Evolutionary conservation across 805 yeast species (phyloP).

Genomic region (Zygotorulaspora danielsina): DNA sequence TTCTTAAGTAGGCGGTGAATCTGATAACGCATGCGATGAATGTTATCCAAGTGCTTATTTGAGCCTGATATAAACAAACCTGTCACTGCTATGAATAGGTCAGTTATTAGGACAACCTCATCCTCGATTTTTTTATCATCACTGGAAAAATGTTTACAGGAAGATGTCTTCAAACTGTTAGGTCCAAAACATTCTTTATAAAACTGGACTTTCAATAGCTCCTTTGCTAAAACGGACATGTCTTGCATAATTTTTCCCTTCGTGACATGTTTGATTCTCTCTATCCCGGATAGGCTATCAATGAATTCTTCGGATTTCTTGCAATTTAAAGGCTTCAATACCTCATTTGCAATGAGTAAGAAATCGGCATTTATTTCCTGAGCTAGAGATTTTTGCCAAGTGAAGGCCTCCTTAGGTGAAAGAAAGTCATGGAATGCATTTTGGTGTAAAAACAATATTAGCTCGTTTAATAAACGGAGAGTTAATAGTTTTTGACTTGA

Average conservation of each 20-base stretch:
- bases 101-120: conserved; percentile 3
- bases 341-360: conserved; percentile 9
- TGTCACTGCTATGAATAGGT: conserved; percentile 2
- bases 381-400: conserved; percentile 10
- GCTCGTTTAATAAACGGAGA: conserved; percentile 47
- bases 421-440: background rate
- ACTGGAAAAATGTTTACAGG: background rate
- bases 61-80: conserved; percentile 1
- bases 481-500: conserved; percentile 59
- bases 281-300: background rate
- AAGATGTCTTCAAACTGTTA: background rate
- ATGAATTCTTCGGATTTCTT: background rate
- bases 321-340: background rate
- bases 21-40: conserved; percentile 1
- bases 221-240: conserved; percentile 12
- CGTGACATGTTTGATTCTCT: conserved; percentile 19
- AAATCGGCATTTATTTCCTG: conserved; percentile 9
- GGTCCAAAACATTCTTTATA: conserved; percentile 1
- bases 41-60: background rate
- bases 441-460: conserved; percentile 16
- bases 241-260: conserved; percentile 22
- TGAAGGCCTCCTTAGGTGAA: background rate
- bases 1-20: conserved; percentile 11
- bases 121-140: background rate
- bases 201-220: conserved; percentile 12